A percentile compares a stretch with the other conserved stretches of the same genome.
phyloP scores from a whole-genome alignment of 495 filamentous ascomycete species.

The Aspergillus sclerotioniger region DNA sequence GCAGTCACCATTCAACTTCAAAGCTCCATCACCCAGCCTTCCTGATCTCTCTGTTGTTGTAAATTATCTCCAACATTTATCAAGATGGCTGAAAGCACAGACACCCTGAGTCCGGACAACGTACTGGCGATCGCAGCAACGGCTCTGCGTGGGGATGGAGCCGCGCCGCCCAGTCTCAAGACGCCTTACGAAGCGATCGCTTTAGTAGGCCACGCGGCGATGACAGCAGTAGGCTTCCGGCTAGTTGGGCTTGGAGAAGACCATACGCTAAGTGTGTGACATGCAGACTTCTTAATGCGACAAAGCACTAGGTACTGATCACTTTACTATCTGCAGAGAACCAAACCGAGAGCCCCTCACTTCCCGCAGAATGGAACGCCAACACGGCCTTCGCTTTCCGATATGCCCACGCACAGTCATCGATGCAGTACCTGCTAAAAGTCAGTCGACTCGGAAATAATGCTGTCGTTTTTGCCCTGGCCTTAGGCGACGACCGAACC shows the following conservation, averaged over 20 bases:
- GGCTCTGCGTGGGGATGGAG: conserved; percentile 30
- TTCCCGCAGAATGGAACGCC: conserved; percentile 78
- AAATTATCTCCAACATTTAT: background rate
- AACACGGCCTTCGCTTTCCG: conserved; percentile 71
- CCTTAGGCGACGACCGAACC: conserved; percentile 76
- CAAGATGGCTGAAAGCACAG: conserved; percentile 28
- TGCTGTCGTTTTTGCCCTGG: conserved; percentile 76
- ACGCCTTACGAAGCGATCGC: conserved; percentile 82
- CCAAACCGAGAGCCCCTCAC: conserved; percentile 50
- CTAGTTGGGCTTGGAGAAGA: conserved; percentile 83
- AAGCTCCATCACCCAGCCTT: background rate
- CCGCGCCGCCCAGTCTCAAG: conserved; percentile 54
- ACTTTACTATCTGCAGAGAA: conserved; percentile 37
- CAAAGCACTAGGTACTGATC: background rate
- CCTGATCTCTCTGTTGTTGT: background rate
- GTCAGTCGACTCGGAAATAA: conserved; percentile 79
- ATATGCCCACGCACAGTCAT: conserved; percentile 85
- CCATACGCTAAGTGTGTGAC: conserved; percentile 56
- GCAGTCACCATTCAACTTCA: background rate
- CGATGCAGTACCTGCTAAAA: conserved; percentile 80
- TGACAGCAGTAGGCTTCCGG: conserved; percentile 77
- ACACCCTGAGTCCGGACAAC: conserved; percentile 26
- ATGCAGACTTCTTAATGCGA: background rate
- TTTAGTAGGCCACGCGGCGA: conserved; percentile 79
- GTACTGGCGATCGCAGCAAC: conserved; percentile 34